Percentiles rank a stretch among this genome's conserved stretches.
phyloP scores from a whole-genome alignment of 768 basidiomycete species.

The Tylopilus balloui region DNA sequence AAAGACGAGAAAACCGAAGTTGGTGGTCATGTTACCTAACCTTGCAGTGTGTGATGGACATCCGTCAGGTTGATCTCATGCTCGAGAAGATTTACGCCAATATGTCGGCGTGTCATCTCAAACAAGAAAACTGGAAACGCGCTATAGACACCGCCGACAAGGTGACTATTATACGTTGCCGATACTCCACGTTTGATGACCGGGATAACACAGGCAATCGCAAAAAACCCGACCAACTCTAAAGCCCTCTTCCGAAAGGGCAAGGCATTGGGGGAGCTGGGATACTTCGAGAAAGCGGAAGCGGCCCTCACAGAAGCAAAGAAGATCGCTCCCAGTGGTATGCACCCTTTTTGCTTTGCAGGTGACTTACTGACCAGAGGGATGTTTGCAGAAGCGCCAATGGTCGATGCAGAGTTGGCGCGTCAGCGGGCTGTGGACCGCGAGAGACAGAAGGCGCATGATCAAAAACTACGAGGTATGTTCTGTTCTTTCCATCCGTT shows the following conservation, averaged over 20 bases:
- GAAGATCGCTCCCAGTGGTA: slow-evolving; percentile 59
- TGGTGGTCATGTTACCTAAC: slow-evolving; percentile 3
- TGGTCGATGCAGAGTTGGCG: slow-evolving; percentile 60
- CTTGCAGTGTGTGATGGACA: background rate
- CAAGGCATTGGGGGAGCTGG: slow-evolving; percentile 72
- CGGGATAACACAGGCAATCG: slow-evolving; percentile 50
- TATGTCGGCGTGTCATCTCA: slow-evolving; percentile 81
- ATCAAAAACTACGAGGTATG: slow-evolving; percentile 71
- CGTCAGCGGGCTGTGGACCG: slow-evolving; percentile 60
- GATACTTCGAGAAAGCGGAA: slow-evolving; percentile 71
- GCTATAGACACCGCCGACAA: slow-evolving; percentile 80
- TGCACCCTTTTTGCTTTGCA: background rate
- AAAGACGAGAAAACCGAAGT: slow-evolving; percentile 66
- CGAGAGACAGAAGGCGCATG: slow-evolving; percentile 59
- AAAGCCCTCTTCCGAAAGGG: slow-evolving; percentile 81
- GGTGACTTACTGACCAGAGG: background rate
- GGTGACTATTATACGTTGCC: slow-evolving; percentile 31
- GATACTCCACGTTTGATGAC: background rate
- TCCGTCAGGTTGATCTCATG: slow-evolving; percentile 60
- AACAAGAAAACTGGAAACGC: slow-evolving; percentile 74
- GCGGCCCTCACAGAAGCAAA: slow-evolving; percentile 61
- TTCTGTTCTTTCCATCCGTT: background rate
- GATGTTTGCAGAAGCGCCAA: slow-evolving; percentile 43
- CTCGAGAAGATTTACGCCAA: slow-evolving; percentile 83
- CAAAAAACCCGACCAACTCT: slow-evolving; percentile 69